Percentiles rank a stretch among this genome's conserved stretches.
phyloP scores from a whole-genome alignment of 2,329 filamentous ascomycete species.

The Diaporthe destruens region DNA sequence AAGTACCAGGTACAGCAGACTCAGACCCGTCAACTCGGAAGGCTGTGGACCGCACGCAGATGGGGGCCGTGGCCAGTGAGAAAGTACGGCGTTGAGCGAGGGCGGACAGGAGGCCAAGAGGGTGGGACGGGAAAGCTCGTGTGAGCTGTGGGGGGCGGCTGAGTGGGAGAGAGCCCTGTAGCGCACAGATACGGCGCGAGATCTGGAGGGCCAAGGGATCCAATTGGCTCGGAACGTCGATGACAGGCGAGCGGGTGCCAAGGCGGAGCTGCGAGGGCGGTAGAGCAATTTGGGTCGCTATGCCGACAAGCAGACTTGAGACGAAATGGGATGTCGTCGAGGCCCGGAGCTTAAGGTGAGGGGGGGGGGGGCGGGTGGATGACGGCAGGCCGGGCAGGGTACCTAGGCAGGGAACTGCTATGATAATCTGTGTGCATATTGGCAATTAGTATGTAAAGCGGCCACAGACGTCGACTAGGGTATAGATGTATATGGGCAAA shows the following conservation, averaged over 20 bases:
- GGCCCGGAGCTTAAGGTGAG: constrained; percentile 5
- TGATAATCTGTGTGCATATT: constrained; percentile 29
- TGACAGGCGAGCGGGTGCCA: constrained; percentile 31
- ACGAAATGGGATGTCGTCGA: constrained; percentile 24
- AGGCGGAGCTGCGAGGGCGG: constrained; percentile 15
- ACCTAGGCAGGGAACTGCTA: background rate
- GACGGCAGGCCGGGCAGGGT: background rate
- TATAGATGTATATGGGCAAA: background rate
- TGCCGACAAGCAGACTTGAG: constrained; percentile 23
- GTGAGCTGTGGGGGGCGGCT: constrained; percentile 15
- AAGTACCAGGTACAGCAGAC: constrained; percentile 13
- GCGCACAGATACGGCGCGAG: constrained; percentile 17
- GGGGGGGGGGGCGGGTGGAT: background rate
- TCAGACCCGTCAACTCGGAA: background rate
- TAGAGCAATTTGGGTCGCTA: constrained; percentile 9
- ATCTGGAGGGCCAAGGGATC: constrained; percentile 6
- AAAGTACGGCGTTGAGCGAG: constrained; percentile 13
- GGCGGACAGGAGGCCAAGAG: constrained; percentile 3
- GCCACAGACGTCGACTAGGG: background rate
- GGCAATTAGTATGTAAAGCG: background rate
- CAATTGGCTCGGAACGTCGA: constrained; percentile 18
- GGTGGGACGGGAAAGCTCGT: background rate
- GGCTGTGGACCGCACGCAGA: constrained; percentile 7
- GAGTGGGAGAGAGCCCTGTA: constrained; percentile 2
- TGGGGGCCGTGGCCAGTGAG: constrained; percentile 30